Percentiles rank a stretch among this genome's conserved stretches.
Conservation (phyloP, 1,284 basidiomycete species). For the Wallemia mellicola region DNA sequence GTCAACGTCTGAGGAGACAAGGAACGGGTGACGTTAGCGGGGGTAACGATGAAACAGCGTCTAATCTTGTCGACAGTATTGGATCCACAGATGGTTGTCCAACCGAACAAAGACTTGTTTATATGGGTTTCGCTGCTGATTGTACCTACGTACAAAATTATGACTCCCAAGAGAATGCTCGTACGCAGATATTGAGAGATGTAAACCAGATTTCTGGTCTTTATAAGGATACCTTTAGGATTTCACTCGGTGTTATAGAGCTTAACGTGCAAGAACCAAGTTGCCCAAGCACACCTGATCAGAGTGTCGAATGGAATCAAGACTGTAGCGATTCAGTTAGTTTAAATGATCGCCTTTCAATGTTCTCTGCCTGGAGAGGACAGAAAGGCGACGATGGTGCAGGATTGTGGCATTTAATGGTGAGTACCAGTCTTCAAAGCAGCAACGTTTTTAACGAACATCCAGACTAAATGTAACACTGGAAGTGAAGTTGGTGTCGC, state of each 20-base stretch:
- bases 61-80: constrained; percentile 35
- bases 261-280: constrained; percentile 29
- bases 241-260: constrained; percentile 55
- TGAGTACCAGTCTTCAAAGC: too few species aligned
- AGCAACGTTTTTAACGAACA: too few species aligned
- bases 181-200: constrained; percentile 39
- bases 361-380: constrained; percentile 60
- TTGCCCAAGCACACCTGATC: constrained; percentile 10
- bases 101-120: constrained; percentile 35
- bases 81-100: constrained; percentile 40
- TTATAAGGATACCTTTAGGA: constrained; percentile 35
- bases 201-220: constrained; percentile 16
- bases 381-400: constrained; percentile 33
- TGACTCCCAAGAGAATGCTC: constrained; percentile 30
- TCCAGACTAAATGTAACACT: constrained; percentile 38
- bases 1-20: constrained; percentile 5
- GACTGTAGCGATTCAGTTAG: constrained; percentile 19
- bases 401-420: constrained; percentile 67
- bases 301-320: constrained; percentile 19
- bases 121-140: constrained; percentile 55
- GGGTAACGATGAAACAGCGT: constrained; percentile 7
- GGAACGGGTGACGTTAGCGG: constrained; percentile 11
- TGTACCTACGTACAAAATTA: constrained; percentile 42
- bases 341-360: constrained; percentile 38
- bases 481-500: constrained; percentile 35